Evolutionary conservation across 2,329 filamentous ascomycete species (phyloP).

Genomic region (Zasmidium cellare): DNA sequence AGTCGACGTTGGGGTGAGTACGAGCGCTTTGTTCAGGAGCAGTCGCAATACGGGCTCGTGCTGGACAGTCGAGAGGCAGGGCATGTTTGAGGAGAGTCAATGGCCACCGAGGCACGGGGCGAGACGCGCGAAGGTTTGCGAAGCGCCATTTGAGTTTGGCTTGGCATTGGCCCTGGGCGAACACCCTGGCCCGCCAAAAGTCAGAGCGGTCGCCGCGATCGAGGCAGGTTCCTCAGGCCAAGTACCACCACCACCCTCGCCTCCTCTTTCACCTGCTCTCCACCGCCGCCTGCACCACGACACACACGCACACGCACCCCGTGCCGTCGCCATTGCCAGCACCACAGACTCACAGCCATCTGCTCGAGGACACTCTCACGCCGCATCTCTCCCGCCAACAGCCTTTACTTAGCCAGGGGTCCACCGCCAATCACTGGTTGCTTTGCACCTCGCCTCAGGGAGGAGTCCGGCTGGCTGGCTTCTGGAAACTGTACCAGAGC

Average conservation of each 20-base stretch:
- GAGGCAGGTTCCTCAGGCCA: not conserved
- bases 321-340: not conserved
- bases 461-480: not conserved
- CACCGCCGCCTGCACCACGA: not conserved
- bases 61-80: too few species aligned
- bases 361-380: not conserved
- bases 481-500: too few species aligned
- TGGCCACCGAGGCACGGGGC: too few species aligned
- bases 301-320: not conserved
- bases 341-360: not conserved
- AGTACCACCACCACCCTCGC: not conserved
- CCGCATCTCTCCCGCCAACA: not conserved
- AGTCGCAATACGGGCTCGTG: too few species aligned
- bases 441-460: not conserved
- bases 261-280: not conserved
- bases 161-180: too few species aligned
- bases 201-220: not conserved
- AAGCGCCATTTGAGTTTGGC: not conserved
- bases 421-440: not conserved
- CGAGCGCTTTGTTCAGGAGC: too few species aligned
- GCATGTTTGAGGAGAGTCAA: too few species aligned
- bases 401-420: not conserved
- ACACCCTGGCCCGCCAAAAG: not conserved
- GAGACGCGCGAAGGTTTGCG: too few species aligned
- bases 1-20: too few species aligned